Base-by-base conservation (phyloP, 78 protist species). In the Dictyostelium discoideum region DNA sequence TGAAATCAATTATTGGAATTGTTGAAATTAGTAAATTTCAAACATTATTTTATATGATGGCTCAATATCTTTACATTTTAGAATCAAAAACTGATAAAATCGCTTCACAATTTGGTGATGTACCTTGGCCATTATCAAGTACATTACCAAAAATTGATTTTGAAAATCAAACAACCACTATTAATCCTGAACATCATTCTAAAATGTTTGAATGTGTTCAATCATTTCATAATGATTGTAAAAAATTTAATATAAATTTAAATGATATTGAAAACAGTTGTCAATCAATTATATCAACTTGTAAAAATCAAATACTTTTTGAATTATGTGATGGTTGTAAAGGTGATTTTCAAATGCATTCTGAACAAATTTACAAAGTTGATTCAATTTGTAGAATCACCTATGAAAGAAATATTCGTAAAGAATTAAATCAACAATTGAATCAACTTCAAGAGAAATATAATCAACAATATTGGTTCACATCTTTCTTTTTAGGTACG, bases 91-190 rank as follows among this genome's bases (percentile, higher is more conserved):
- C 13, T 76, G 37, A 78, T 26, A 78, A n/a, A 42, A 0, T 22
- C 0, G 69, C 24, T 20, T 37, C 84, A 7, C n/a, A 78, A 8
- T 42, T 14, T 22, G 18, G 20, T 20, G 63, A 37, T 42, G 84
- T 46, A 7, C 84, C 84, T 44, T 78, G 84, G 84, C 84, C 84
- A 32, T n/a, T 69, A 26, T n/a, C 40, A 8, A 32, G 40, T 20
- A 0, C 6, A 20, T 5, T 14, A 1, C 29, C 83, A 76, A 6
- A 1, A 2, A 69, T 22, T 26, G 40, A 69, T 26, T 11, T 11
- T 1, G 13, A 69, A 3, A 22, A 26, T 26, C 40, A 24, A 69
- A 32, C 32, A 32, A 18, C 32, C 10, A 5, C 16, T 0, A 8
- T 4, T 11, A n/a, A 29, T 44, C 3, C 3, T 29, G 39, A 67